These are phyloP conservation scores for Pythium sp. DNA, from an alignment of 352 stramenopile species.

Conservation along the genomic window DNA sequence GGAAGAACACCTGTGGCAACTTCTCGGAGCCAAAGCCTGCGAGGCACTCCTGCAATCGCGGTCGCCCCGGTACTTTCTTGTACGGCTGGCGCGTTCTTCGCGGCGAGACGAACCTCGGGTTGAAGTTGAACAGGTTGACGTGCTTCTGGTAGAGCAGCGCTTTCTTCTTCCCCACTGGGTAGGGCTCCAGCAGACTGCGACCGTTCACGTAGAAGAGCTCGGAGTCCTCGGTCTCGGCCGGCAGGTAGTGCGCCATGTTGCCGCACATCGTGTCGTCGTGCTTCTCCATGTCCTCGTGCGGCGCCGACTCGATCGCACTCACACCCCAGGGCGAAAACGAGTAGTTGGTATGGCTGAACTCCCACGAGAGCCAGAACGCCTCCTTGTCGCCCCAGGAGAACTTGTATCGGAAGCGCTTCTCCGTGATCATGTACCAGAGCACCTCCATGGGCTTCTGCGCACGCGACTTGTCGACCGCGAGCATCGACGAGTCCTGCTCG, in stretches of 20 bases:
- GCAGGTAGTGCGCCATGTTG: conserved; percentile 62
- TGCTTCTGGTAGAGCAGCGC: conserved; percentile 9
- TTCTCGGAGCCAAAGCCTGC: conserved; percentile 32
- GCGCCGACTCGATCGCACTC: conserved; percentile 38
- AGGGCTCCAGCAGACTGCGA: conserved; percentile 50
- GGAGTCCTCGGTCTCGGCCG: conserved; percentile 20
- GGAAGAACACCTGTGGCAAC: conserved; percentile 28
- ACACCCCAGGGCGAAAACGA: conserved; percentile 67
- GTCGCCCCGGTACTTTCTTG: conserved; percentile 9
- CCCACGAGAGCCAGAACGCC: conserved; percentile 70
- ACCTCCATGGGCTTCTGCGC: conserved; percentile 46
- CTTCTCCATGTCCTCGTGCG: conserved; percentile 52
- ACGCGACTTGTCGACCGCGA: conserved; percentile 62
- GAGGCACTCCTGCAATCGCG: conserved; percentile 35
- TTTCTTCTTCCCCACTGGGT: conserved; percentile 33
- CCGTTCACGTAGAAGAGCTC: conserved; percentile 62
- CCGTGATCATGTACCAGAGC: conserved; percentile 64
- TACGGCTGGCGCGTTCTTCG: conserved; percentile 3
- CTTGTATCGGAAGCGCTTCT: conserved; percentile 57
- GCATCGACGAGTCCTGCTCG: conserved; percentile 72
- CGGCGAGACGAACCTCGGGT: conserved; percentile 7
- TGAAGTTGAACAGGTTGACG: conserved; percentile 16
- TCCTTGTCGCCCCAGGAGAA: conserved; percentile 79
- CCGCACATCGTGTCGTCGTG: conserved; percentile 65
- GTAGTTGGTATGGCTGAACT: conserved; percentile 48